These are phyloP conservation scores for Exophiala dermatitidis DNA, from an alignment of 2,329 filamentous ascomycete species.

Conservation along the genomic window DNA sequence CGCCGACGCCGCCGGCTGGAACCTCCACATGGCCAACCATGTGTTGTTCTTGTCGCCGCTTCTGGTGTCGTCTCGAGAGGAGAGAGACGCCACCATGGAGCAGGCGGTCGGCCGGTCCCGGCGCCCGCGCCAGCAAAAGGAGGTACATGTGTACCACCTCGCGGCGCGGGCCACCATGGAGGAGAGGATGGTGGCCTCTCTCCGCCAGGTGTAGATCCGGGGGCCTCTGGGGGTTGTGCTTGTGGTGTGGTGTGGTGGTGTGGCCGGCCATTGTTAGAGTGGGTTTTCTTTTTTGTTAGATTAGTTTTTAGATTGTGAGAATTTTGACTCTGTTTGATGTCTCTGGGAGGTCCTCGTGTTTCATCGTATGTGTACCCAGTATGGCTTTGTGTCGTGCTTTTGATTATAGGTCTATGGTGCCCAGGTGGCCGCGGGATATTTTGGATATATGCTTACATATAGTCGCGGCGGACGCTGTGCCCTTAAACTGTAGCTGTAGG, in stretches of 20 bases:
- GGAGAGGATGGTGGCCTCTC: constrained; percentile 3
- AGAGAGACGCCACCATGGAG: constrained; percentile 52
- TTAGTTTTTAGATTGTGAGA: not conserved
- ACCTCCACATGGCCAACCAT: constrained; percentile 58
- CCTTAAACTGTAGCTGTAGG: too few relatives aligned
- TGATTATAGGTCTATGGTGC: not conserved
- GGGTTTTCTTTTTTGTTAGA: not conserved
- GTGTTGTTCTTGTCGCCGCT: constrained; percentile 57
- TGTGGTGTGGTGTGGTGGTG: constrained; percentile 3
- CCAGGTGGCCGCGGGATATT: not conserved
- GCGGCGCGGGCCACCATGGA: constrained; percentile 6
- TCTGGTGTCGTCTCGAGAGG: constrained; percentile 43
- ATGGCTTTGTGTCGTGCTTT: not conserved
- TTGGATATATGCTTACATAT: not conserved
- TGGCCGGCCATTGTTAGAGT: constrained; percentile 6
- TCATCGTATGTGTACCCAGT: not conserved
- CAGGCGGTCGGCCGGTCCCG: constrained; percentile 57
- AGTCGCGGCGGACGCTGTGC: not conserved
- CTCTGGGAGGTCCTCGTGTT: not conserved
- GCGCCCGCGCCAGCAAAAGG: constrained; percentile 51
- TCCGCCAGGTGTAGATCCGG: constrained; percentile 6
- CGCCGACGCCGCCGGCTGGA: constrained; percentile 56
- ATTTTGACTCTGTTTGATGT: not conserved
- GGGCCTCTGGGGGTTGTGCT: not conserved
- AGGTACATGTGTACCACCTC: constrained; percentile 52